These are phyloP conservation scores for Ophiosphaerella herpotricha DNA, from an alignment of 2,329 filamentous ascomycete species.

Conservation along the genomic window DNA sequence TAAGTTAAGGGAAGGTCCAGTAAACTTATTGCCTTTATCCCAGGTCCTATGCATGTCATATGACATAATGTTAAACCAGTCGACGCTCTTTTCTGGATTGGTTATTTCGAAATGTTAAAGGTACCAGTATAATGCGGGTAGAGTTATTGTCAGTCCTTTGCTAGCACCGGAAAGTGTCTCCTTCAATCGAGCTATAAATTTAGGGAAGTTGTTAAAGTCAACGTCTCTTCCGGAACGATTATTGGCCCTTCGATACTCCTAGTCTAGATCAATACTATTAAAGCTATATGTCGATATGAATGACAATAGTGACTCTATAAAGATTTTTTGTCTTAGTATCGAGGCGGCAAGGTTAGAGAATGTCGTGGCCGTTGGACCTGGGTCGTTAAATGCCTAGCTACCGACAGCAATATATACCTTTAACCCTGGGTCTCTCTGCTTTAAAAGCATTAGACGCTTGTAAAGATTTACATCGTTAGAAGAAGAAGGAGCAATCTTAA, in stretches of 20 bases:
- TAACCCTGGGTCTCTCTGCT: constrained; percentile 32
- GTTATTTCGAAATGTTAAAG: constrained; percentile 26
- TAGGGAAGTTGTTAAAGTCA: constrained; percentile 34
- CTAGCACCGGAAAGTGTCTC: not conserved
- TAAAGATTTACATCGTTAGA: not conserved
- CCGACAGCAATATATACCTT: constrained; percentile 47
- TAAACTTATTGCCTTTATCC: constrained; percentile 36
- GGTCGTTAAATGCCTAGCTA: constrained; percentile 49
- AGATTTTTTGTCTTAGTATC: constrained; percentile 25
- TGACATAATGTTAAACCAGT: constrained; percentile 53
- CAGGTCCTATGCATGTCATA: constrained; percentile 52
- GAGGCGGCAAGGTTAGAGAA: constrained; percentile 36
- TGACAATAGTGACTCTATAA: constrained; percentile 40
- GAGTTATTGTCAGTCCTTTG: constrained; percentile 17
- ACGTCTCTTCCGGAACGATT: constrained; percentile 44
- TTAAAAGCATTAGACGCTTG: constrained; percentile 24
- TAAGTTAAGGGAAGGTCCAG: constrained; percentile 32
- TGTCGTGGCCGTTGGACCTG: constrained; percentile 23
- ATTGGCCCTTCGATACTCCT: constrained; percentile 38
- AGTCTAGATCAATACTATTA: constrained; percentile 54
- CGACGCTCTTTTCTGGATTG: constrained; percentile 24
- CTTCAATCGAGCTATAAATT: not conserved
- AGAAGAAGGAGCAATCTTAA: constrained; percentile 2
- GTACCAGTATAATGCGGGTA: constrained; percentile 27
- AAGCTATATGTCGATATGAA: constrained; percentile 51